Evolutionary conservation across 2,329 filamentous ascomycete species (phyloP).

Genomic region (Dendrostoma leiphaemia): DNA sequence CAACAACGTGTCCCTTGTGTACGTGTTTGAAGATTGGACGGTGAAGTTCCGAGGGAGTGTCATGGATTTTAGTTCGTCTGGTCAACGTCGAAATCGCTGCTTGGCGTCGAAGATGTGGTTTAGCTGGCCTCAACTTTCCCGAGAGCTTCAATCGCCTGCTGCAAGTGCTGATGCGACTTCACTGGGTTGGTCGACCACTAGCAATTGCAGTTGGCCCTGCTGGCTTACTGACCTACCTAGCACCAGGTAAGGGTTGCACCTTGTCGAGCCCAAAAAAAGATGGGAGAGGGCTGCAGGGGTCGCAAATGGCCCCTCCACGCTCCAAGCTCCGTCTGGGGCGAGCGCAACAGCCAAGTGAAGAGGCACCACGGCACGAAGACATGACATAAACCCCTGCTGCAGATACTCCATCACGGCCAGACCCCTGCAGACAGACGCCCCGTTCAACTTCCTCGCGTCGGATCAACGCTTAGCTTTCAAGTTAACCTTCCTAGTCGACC

Average conservation of each 20-base stretch:
- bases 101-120: constrained; percentile 2
- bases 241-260: too few species aligned
- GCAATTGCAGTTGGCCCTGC: neutral
- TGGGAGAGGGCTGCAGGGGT: too few species aligned
- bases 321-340: too few species aligned
- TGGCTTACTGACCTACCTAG: too few species aligned
- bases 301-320: too few species aligned
- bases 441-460: neutral
- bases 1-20: neutral
- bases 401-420: neutral
- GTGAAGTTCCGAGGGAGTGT: neutral
- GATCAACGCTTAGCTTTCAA: neutral
- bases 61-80: neutral
- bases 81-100: neutral
- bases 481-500: neutral
- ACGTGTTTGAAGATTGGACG: neutral
- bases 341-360: too few species aligned
- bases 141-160: constrained; percentile 5
- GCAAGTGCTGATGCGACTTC: constrained; percentile 2
- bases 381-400: neutral
- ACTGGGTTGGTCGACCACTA: neutral
- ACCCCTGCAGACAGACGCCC: neutral
- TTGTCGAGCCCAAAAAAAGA: neutral
- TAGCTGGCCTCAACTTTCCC: constrained; percentile 7
- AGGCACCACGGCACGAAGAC: too few species aligned